Evolutionary conservation across 257 asterid species (phyloP), one percentile per base, ranked within the genome.

Genomic region (Lantana camara): DNA sequence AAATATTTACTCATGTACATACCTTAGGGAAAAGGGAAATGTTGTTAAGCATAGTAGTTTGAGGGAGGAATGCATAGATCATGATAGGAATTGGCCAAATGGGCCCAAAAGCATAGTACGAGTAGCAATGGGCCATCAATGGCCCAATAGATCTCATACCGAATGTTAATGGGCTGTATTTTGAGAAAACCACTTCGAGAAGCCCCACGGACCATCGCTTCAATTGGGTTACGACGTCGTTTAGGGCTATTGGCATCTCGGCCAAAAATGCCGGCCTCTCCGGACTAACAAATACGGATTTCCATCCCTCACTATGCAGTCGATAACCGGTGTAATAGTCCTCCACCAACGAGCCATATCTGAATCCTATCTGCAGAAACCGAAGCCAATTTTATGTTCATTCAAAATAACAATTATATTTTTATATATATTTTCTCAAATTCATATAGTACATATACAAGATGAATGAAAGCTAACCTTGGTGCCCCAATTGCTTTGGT

Each of bases 241-340:
- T 45, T 0, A 89, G 80, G 49, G 92, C 8, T 15, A 84, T 89
- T 0, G 96, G 98, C 61, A 70, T 72, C 41, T 83, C 92, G 0
- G 89, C 78, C 11, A 88, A 70, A 74, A 90, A 90, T 17, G 96
- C 95, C 3, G 97, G 73, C 78, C 95, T 83, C 21, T 62, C 22
- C 0, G 96, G 97, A 17, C 75, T 60, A 64, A 85, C 83, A 47
- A 77, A 87, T 57, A 83, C 24, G 6, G 96, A 88, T 44, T 67
- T 77, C 97, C 97, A 90, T 44, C 97, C 96, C 60, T 90, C 91
- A 47, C 97, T 84, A 7, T 80, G 91, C 42, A 90, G 76, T 51
- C 64, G 51, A 20, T 60, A 87, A 12, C 97, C 90, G 0, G 90
- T 85, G 75, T 83, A 83, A 23, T 35, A 85, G 77, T 90, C 97